Conservation (phyloP, 2,329 filamentous ascomycete genomes). For the Fusarium brevicatenulatum region DNA sequence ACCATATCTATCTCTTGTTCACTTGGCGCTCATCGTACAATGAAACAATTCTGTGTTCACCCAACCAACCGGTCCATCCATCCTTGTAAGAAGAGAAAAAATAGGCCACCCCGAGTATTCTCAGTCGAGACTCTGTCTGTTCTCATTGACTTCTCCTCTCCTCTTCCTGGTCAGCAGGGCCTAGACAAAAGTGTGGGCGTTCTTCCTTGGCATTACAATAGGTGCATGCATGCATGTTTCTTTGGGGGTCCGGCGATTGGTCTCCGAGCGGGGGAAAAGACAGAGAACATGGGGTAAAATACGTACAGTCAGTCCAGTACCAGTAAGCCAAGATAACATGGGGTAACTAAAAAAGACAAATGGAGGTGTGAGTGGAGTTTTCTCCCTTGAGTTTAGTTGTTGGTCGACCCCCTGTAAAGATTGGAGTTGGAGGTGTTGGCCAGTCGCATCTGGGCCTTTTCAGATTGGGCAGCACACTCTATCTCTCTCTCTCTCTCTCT, state of each 20-base stretch:
- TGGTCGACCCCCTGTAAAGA: neutral
- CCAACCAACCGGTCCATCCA: neutral
- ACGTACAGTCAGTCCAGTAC: neutral
- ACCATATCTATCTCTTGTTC: neutral
- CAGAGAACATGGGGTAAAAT: constrained; percentile 24
- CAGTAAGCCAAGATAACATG: constrained; percentile 9
- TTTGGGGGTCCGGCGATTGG: constrained; percentile 39
- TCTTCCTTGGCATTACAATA: constrained; percentile 6
- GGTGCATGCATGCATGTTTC: neutral
- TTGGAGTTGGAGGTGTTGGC: constrained; percentile 11
- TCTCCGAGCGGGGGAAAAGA: constrained; percentile 24
- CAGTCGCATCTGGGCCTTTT: neutral
- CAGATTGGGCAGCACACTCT: constrained; percentile 21
- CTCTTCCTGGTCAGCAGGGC: neutral
- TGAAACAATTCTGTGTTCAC: constrained; percentile 29
- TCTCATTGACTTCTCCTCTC: neutral
- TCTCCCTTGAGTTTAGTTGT: neutral
- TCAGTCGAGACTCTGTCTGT: constrained; percentile 23
- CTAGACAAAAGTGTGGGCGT: constrained; percentile 18
- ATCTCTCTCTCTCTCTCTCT: neutral
- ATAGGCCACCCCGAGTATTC: constrained; percentile 18
- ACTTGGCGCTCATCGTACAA: constrained; percentile 11
- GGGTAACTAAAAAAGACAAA: neutral
- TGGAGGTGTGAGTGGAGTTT: constrained; percentile 16
- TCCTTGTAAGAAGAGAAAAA: neutral